Conservation (phyloP, 1,139 yeast species). For the Meyerozyma guilliermondii region DNA sequence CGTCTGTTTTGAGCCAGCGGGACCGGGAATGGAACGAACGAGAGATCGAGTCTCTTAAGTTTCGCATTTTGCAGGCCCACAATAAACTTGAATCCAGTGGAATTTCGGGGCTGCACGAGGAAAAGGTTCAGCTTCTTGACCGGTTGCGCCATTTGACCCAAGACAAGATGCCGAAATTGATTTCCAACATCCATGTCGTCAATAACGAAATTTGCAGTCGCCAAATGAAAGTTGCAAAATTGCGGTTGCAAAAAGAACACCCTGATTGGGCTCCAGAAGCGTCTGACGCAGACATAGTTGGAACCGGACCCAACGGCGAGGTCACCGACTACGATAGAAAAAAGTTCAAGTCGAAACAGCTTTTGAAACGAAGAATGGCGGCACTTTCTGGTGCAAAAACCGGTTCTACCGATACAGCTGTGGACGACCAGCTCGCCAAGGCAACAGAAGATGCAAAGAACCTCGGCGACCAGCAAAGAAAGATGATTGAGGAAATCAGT, state of each 20-base stretch:
- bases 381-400: constrained; percentile 70
- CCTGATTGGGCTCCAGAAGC: constrained; percentile 51
- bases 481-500: constrained; percentile 68
- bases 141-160: constrained; percentile 52
- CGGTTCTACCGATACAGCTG: constrained; percentile 39
- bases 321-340: constrained; percentile 77
- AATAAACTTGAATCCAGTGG: constrained; percentile 30
- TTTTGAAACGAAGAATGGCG: constrained; percentile 82
- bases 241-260: constrained; percentile 50
- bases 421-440: constrained; percentile 52
- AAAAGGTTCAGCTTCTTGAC: constrained; percentile 39
- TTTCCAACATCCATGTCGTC: constrained; percentile 53
- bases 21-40: constrained; percentile 24
- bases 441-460: constrained; percentile 50
- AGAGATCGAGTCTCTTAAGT: constrained; percentile 62
- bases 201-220: constrained; percentile 67
- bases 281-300: constrained; percentile 54
- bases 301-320: constrained; percentile 82
- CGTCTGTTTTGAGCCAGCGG: constrained; percentile 14
- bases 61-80: constrained; percentile 55
- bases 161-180: constrained; percentile 65
- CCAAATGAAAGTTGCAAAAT: constrained; percentile 59
- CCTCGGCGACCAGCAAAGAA: constrained; percentile 52
- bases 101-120: constrained; percentile 28
- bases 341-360: constrained; percentile 73